These are phyloP conservation scores for Prorocentrum cordatum DNA, from an alignment of 169 alveolate species.

Conservation along the genomic window DNA sequence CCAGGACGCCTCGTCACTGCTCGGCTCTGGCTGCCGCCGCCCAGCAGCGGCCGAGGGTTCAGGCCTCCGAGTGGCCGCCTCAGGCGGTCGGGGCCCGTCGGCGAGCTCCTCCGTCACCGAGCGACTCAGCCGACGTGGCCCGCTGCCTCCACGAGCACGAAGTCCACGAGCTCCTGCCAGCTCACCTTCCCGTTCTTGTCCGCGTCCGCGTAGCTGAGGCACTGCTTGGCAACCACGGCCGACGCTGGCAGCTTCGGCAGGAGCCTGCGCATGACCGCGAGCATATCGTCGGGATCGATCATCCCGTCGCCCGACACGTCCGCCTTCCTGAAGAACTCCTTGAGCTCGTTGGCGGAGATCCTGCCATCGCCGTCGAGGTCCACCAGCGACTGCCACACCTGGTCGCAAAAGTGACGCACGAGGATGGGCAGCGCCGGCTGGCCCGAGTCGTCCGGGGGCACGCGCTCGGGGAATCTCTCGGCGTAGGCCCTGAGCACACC, in stretches of 20 bases:
- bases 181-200: constrained; percentile 26
- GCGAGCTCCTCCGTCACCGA: too few relatives aligned
- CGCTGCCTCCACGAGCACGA: too few relatives aligned
- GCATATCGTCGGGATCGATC: too few relatives aligned
- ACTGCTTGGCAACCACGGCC: constrained; percentile 30
- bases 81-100: too few relatives aligned
- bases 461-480: constrained; percentile 3
- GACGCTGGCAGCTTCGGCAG: too few relatives aligned
- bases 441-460: constrained; percentile 48
- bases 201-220: constrained; percentile 21
- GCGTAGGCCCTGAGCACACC: constrained; percentile 2
- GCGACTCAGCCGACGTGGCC: too few relatives aligned
- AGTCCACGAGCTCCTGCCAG: background rate
- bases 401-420: constrained; percentile 31
- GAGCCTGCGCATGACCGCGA: too few relatives aligned
- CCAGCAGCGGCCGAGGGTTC: too few relatives aligned
- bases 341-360: constrained; percentile 4
- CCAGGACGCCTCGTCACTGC: too few relatives aligned
- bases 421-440: constrained; percentile 31
- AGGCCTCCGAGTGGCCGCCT: too few relatives aligned
- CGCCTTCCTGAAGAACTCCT: constrained; percentile 27
- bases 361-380: constrained; percentile 35
- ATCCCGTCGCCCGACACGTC: constrained; percentile 38
- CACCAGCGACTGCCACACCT: constrained; percentile 14
- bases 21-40: too few relatives aligned